Base-by-base conservation (phyloP, 179 eudicot genomes). In the Spergularia azorica region DNA sequence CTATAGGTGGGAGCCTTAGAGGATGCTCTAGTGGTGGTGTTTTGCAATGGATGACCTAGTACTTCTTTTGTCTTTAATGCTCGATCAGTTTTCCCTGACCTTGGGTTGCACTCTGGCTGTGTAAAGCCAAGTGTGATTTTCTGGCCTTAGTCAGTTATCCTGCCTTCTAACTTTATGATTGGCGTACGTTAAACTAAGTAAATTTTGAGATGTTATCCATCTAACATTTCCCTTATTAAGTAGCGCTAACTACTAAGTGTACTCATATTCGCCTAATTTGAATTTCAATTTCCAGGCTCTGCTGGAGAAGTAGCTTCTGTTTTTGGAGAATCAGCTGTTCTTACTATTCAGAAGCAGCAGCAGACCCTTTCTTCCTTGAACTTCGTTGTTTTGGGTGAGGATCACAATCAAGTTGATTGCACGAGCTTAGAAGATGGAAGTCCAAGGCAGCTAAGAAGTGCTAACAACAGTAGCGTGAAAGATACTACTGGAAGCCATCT, bases 311-410 rank as follows among this genome's bases (percentile, higher is more conserved):
- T 95, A 79, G 79, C 88, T 77, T 64, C 83, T 69, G 87, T 89
- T 76, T 96, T 92, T 80, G 90, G 95, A 79, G 98, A 94, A 80
- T 80, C 89, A 64, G 92, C 98, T 87, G 90, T 86, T 76, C 81
- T 84, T 80, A 83, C 89, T 76, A 79, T 94, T 76, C 94, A 89
- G 76, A 88, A 90, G 84, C 94, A 90, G 80, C 87, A 83, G 77
- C 84, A 86, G 75, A 87, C 82, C 18, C 70, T 84, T 72, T 82
- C 81, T 73, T 77, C 88, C 63, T 86, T 80, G 63, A 85, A 78
- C 84, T 61, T 72, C 71, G 84, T 73, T 73, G 65, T 81, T 69
- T 74, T 82, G 65, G 79, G 70, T 83, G 99, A 92, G 18, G 94
- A 90, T 65, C 81, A 71, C 73, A 84, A 78, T 86, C 63, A 84